Percentiles rank a stretch among this genome's conserved stretches.
Evolutionary conservation across 1,284 basidiomycete genomes (phyloP).

Genomic region (Taiwanofungus camphoratus): DNA sequence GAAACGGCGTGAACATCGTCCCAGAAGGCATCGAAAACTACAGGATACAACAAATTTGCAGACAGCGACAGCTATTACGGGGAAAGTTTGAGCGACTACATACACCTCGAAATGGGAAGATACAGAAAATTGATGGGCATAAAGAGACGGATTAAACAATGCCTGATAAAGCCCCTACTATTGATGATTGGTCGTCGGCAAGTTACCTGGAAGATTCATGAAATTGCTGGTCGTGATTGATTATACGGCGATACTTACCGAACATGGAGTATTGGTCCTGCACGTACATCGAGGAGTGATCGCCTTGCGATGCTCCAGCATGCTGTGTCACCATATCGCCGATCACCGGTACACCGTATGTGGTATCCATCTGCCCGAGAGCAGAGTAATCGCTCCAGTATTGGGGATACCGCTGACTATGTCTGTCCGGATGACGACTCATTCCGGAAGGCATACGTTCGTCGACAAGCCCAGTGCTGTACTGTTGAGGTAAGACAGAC

Average conservation of each 20-base stretch:
- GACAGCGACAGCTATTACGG: slow-evolving; percentile 18
- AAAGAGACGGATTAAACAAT: slow-evolving; percentile 6
- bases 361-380: slow-evolving; percentile 47
- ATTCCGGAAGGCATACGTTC: slow-evolving; percentile 19
- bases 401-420: slow-evolving; percentile 39
- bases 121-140: slow-evolving; percentile 6
- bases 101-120: slow-evolving; percentile 3
- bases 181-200: slow-evolving; percentile 18
- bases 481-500: slow-evolving; percentile 61
- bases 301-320: slow-evolving; percentile 13
- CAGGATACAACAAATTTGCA: slow-evolving; percentile 20
- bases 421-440: slow-evolving; percentile 18
- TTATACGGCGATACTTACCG: slow-evolving; percentile 21
- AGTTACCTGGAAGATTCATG: slow-evolving; percentile 13
- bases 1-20: background rate
- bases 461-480: slow-evolving; percentile 62
- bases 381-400: slow-evolving; percentile 61
- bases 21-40: slow-evolving; percentile 15
- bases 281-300: slow-evolving; percentile 24
- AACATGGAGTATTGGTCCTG: slow-evolving; percentile 29
- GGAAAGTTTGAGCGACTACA: slow-evolving; percentile 10
- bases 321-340: slow-evolving; percentile 22
- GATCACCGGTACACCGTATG: slow-evolving; percentile 32
- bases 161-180: slow-evolving; percentile 1
- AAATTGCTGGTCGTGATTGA: background rate